Base-by-base conservation (phyloP, 2,329 filamentous ascomycete species). In the Dactylellina drechsleri region DNA sequence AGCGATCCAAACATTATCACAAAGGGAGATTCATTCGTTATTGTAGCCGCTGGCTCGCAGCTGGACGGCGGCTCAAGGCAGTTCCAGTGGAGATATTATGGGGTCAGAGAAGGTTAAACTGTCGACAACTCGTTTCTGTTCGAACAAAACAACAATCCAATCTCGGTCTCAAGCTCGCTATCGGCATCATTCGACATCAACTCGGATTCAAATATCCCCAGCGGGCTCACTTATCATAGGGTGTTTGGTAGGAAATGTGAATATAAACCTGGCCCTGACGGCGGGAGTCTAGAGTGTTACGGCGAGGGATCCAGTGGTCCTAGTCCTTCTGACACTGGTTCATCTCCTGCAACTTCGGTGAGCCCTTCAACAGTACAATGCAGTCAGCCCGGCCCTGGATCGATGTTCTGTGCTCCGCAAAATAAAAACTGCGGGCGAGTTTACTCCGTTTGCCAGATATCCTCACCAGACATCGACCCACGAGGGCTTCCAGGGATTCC, bases 41-140 rank as follows among this genome's bases (percentile, higher is more conserved):
- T 66, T 41, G 53, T 66, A 2, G 62, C 62, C 8, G 41, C 41
- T 23, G 62, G 62, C 0, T 28, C 52, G 10, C 62, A 57, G 15
- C 6, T 66, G 2, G 52, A 41, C 3, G 40, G 3, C 3, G 40
- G 3, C 16, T 10, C 7, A 20, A 66, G 16, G 23, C 62, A 66
- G 16, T 66, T 57, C 13, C 62, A 66, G 15, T 66, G 23, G 20
- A 57, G 62, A 43, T 66, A 66, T 58, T 66, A 66, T 6, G 62
- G 62, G 12, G n/a, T 66, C 4, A 16, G 62, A 58, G 52, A 18
- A 15, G 62, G 62, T 8, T 50, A 66, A 41, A 50, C 62, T 2
- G 18, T 66, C 1, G 62, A 66, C 26, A 57, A 57, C 13, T 13
- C 62, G 1, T 66, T 66, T 16, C n/a, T 66, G 12, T 66, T 66